A percentile compares a stretch with the other conserved stretches of the same genome.
phyloP scores from a whole-genome alignment of 2,329 filamentous ascomycete species.

The Aspergillus quadrilineatus region DNA sequence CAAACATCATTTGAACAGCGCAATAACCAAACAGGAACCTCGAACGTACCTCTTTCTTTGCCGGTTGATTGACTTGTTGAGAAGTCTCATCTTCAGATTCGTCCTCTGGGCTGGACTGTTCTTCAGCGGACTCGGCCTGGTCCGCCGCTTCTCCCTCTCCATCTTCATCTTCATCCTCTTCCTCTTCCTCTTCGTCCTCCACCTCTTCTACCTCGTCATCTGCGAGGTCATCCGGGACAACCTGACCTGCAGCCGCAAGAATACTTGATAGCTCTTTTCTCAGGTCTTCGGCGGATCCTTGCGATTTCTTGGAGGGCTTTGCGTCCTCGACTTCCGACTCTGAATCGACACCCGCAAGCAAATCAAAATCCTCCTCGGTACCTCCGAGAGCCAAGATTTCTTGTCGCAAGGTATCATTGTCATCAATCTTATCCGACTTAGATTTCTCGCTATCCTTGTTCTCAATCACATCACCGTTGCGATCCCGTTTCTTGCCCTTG shows the following conservation, averaged over 20 bases:
- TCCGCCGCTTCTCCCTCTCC: constrained; percentile 34
- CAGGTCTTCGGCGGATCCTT: constrained; percentile 35
- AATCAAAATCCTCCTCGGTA: constrained; percentile 50
- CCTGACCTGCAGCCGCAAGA: constrained; percentile 37
- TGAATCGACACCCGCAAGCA: constrained; percentile 46
- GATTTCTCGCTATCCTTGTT: constrained; percentile 25
- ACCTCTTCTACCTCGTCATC: constrained; percentile 32
- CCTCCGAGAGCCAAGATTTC: constrained; percentile 50
- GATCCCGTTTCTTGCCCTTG: constrained; percentile 48
- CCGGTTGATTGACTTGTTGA: constrained; percentile 24
- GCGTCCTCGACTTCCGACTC: constrained; percentile 51
- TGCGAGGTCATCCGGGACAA: constrained; percentile 36
- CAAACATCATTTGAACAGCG: constrained; percentile 75
- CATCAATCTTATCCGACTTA: constrained; percentile 21
- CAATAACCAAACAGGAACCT: background rate
- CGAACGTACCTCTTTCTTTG: constrained; percentile 21
- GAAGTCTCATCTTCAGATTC: constrained; percentile 28
- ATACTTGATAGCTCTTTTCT: constrained; percentile 42
- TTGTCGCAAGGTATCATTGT: constrained; percentile 38
- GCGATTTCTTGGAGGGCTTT: constrained; percentile 25
- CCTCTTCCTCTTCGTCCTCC: constrained; percentile 43
- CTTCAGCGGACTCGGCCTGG: constrained; percentile 33
- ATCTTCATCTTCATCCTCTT: constrained; percentile 35
- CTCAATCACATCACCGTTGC: constrained; percentile 46
- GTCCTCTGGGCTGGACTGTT: constrained; percentile 28